Base-by-base conservation (phyloP, 495 filamentous ascomycete species). In the Beverwykella pulmonaria region DNA sequence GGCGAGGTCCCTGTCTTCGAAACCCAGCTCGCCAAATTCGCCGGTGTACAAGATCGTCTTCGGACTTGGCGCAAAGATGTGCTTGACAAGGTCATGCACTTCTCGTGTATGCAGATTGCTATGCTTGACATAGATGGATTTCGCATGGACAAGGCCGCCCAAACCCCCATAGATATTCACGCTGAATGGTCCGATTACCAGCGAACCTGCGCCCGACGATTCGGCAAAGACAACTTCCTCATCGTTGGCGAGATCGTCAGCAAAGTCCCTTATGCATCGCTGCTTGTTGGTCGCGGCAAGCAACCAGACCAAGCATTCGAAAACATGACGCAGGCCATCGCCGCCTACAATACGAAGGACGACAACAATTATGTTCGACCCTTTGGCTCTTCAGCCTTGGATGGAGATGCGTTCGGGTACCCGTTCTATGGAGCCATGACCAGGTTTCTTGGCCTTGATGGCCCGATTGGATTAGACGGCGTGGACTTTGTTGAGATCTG, bases 41-140 rank as follows among this genome's bases (percentile, higher is more conserved):
- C 87, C 30, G 89, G 83, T 36, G 89, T 90, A 3, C 88, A 92
- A 74, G 88, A 92, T 70, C 87, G 88, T 62, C 79, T 92, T 10
- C 85, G 88, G 29, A 88, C 90, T 67, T 91, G 88, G 88, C 70
- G 82, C 12, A 85, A 86, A 2, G 79, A 79, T 34, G 88, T 90
- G 2, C 74, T 79, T 25, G 78, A 83, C 36, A 83, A 84, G 48
- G 73, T 92, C 29, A 79, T 83, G 47, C 82, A 79, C 27, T 88
- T 90, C 60, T 87, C 87, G 88, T 67, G 64, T 36, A 67, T 67
- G 19, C 56, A 60, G 48, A 73, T 73, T 27, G 63, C 68, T 5
- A 69, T 67, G 55, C 54, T 65, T 7, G 71, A 73, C 53, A 57
- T 73, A 20, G 71, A 73, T 46, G 71, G 71, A 3, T 73, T 71